These are phyloP conservation scores for Blastomyces parvus DNA, from an alignment of 2,329 filamentous ascomycete species.

Conservation along the genomic window DNA sequence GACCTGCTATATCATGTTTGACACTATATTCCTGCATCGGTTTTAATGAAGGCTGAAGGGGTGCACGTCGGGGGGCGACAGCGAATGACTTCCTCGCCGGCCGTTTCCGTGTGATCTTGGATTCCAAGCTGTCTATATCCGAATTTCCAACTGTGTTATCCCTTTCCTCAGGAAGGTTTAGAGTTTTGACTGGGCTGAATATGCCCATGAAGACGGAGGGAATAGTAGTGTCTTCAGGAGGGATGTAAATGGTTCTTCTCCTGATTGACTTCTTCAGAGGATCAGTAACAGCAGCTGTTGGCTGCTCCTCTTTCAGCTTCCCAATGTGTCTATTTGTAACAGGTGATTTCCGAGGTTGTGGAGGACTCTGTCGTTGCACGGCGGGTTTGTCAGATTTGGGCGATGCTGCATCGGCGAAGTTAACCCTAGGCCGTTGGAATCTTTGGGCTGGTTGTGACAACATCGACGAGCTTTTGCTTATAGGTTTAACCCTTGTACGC, in stretches of 20 bases:
- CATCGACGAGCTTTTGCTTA: slow-evolving; percentile 25
- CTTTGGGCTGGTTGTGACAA: slow-evolving; percentile 34
- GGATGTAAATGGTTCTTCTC: slow-evolving; percentile 35
- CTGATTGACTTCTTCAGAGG: slow-evolving; percentile 26
- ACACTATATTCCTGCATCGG: slow-evolving; percentile 34
- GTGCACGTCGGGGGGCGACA: slow-evolving; percentile 28
- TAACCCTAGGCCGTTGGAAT: slow-evolving; percentile 28
- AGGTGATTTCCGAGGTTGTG: not conserved
- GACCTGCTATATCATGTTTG: slow-evolving; percentile 41
- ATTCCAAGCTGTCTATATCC: slow-evolving; percentile 27
- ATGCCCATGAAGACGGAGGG: slow-evolving; percentile 37
- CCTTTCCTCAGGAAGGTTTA: slow-evolving; percentile 9
- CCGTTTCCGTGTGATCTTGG: slow-evolving; percentile 27
- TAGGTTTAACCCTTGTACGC: not conserved
- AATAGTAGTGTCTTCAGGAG: slow-evolving; percentile 34
- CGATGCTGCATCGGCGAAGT: slow-evolving; percentile 15
- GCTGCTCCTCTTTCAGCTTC: slow-evolving; percentile 14
- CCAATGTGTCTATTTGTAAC: not conserved
- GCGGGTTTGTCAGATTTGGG: slow-evolving; percentile 3
- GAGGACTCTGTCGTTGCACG: not conserved
- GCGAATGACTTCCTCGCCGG: slow-evolving; percentile 20
- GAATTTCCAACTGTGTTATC: slow-evolving; percentile 15
- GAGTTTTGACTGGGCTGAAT: slow-evolving; percentile 33
- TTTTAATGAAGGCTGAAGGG: slow-evolving; percentile 38
- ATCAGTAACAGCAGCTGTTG: slow-evolving; percentile 14